Conservation (phyloP, 495 filamentous ascomycete genomes). For the Penicillium desertorum region DNA sequence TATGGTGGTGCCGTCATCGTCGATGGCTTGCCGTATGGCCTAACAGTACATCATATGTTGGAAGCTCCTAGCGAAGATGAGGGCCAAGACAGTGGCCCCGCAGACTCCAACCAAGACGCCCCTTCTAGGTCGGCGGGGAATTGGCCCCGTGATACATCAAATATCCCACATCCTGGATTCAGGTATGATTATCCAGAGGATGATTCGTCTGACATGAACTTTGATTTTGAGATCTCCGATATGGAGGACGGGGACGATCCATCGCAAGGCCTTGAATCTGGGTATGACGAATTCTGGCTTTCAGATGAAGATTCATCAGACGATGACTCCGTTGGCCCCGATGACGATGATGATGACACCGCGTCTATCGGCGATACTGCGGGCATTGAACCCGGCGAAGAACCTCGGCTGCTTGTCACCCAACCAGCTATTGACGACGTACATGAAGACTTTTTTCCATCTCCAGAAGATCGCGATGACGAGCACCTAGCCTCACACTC, state of each 20-base stretch:
- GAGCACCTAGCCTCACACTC: constrained; percentile 74
- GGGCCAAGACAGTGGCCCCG: constrained; percentile 47
- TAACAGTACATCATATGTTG: constrained; percentile 95
- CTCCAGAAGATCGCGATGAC: constrained; percentile 61
- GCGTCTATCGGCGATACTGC: constrained; percentile 77
- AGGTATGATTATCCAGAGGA: constrained; percentile 38
- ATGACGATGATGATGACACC: constrained; percentile 58
- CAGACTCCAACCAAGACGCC: constrained; percentile 29
- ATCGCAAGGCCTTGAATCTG: constrained; percentile 30
- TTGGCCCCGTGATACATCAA: constrained; percentile 25
- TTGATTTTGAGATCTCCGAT: constrained; percentile 51
- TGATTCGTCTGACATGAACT: constrained; percentile 33
- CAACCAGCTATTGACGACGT: constrained; percentile 89
- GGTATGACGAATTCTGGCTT: constrained; percentile 41
- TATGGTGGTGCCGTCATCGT: constrained; percentile 85
- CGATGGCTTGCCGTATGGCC: constrained; percentile 79
- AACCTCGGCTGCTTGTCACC: constrained; percentile 69
- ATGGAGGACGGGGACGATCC: constrained; percentile 46
- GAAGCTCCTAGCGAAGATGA: constrained; percentile 73
- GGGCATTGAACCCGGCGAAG: constrained; percentile 74
- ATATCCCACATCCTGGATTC: constrained; percentile 24
- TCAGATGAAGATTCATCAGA: constrained; percentile 51
- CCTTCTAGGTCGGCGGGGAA: constrained; percentile 41
- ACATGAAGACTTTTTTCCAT: constrained; percentile 71
- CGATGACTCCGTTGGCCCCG: constrained; percentile 41